Base-by-base conservation (phyloP, 2,329 filamentous ascomycete species). In the Leptographium lundbergii region DNA sequence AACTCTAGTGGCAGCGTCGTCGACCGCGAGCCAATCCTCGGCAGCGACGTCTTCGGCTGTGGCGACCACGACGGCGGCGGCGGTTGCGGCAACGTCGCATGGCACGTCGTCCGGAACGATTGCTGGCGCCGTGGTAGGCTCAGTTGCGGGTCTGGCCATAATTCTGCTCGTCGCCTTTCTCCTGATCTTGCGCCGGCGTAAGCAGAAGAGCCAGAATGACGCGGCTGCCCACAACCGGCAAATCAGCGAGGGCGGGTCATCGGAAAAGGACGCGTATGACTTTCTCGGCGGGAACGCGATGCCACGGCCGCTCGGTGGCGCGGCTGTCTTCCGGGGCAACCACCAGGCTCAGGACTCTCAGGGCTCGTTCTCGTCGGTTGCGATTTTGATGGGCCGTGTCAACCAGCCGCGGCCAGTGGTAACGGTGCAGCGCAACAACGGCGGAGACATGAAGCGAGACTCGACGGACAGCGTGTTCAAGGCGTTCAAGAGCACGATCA, bases 101-200 rank as follows among this genome's bases (percentile, higher is more conserved):
- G 58, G 60, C 52, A 63, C 70, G 55, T 67, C 70, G 60, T 68
- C 75, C 68, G 75, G 79, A 71, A 64, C 83, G 9, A 86, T 96
- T 32, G 78, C 96, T 1, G 91, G 89, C 39, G 88, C 89, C 56
- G 88, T 88, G 0, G 78, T 97, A 1, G 91, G 91, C 14, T 84
- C 86, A n/a, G 84, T 96, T 25, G 81, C 88, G 57, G 90, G 88
- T 22, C 75, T 90, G 57, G 84, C 87, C 24, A 73, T 84, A 0
- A 68, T 96, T 7, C 74, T 95, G n/a, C 77, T 88, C 29, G 69
- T 88, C 1, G 69, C 90, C n/a, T 77, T 96, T 24, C 75, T 94
- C 56, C 76, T 87, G 32, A 72, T 91, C 27, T 79, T 81, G 67
- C 79, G 78, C 61, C 77, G 80, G 34, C 60, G 59, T 65, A 83